phyloP scores from a whole-genome alignment of 305 asterid species.

The Fraxinus velutina region DNA sequence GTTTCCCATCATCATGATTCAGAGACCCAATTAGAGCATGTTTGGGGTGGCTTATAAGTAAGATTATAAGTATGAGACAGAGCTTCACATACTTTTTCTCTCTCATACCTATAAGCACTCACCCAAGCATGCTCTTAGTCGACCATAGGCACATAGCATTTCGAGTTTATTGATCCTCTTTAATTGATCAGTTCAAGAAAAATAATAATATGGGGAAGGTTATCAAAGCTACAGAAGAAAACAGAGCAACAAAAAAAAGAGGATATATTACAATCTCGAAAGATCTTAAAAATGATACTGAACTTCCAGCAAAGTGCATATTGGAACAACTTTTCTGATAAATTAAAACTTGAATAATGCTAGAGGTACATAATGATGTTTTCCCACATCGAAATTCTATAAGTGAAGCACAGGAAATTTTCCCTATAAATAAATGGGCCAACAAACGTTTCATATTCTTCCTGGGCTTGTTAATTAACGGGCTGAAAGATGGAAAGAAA shows the following conservation, averaged over 20 bases:
- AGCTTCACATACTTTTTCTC: background rate
- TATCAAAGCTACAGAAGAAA: slow-evolving; percentile 2
- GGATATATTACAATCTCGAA: slow-evolving; percentile 9
- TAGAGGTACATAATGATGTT: no score
- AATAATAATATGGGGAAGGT: background rate
- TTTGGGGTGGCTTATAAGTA: background rate
- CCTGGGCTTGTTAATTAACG: no score
- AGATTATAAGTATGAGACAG: background rate
- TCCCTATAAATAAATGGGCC: no score
- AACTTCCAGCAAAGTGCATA: slow-evolving; percentile 5
- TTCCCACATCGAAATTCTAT: no score
- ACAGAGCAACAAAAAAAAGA: background rate
- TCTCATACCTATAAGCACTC: background rate
- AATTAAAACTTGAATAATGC: background rate
- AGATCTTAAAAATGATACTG: background rate
- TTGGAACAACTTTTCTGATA: background rate
- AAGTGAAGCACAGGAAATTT: no score
- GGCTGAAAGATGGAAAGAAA: no score
- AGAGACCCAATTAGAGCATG: background rate
- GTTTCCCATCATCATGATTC: background rate
- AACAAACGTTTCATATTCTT: no score
- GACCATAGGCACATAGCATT: background rate
- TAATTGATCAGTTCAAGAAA: background rate
- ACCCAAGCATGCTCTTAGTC: background rate
- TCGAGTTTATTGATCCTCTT: slow-evolving; percentile 4